phyloP scores from a whole-genome alignment of 495 filamentous ascomycete genomes.

The Xylaria cubensis region DNA sequence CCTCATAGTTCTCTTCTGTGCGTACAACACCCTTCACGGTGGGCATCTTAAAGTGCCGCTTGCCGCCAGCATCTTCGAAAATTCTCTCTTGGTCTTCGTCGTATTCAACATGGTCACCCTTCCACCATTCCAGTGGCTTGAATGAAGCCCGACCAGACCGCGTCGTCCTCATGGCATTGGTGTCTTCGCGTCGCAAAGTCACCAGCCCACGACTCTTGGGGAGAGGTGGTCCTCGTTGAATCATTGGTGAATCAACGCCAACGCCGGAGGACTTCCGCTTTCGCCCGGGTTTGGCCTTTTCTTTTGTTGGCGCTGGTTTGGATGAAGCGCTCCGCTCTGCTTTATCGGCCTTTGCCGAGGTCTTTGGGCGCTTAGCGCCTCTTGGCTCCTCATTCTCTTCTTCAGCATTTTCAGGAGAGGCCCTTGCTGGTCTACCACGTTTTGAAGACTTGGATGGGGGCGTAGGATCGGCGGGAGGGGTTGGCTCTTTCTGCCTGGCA shows the following conservation, averaged over 20 bases:
- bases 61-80: constrained; percentile 45
- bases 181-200: constrained; percentile 72
- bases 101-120: constrained; percentile 78
- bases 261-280: constrained; percentile 49
- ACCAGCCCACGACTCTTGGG: constrained; percentile 69
- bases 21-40: constrained; percentile 78
- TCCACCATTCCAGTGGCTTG: constrained; percentile 86
- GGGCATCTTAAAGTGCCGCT: constrained; percentile 60
- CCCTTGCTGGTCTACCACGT: constrained; percentile 34
- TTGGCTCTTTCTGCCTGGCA: constrained; percentile 28
- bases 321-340: constrained; percentile 24
- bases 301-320: constrained; percentile 35
- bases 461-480: constrained; percentile 28
- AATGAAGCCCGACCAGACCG: constrained; percentile 63
- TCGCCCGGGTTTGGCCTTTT: constrained; percentile 43
- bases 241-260: constrained; percentile 47
- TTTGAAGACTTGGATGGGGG: constrained; percentile 33
- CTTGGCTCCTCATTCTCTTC: constrained; percentile 34
- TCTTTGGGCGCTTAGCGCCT: constrained; percentile 37
- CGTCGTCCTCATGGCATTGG: constrained; percentile 54
- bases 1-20: constrained; percentile 60
- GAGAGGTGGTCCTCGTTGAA: constrained; percentile 58
- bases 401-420: constrained; percentile 29
- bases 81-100: constrained; percentile 60
- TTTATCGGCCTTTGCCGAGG: constrained; percentile 28